Evolutionary conservation across 140 eudicot species (phyloP).

Genomic region (Stevia rebaudiana): DNA sequence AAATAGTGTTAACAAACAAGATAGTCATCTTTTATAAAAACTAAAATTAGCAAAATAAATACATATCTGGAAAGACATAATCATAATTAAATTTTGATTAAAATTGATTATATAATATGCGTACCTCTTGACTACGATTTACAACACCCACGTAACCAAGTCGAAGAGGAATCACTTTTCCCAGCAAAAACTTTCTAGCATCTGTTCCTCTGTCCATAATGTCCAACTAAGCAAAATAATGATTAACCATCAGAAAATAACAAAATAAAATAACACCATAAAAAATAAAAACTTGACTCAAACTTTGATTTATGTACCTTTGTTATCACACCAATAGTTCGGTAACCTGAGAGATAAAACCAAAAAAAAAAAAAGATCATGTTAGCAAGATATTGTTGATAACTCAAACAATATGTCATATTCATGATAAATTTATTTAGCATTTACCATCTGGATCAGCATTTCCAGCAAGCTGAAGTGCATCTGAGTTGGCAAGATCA

Average conservation of each 20-base stretch:
- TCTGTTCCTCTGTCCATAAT: conserved; percentile 99
- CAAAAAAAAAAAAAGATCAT: conserved; percentile 2
- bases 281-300: background rate
- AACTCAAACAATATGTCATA: background rate
- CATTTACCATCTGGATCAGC: conserved; percentile 93
- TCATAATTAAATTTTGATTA: background rate
- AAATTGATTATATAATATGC: background rate
- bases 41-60: background rate
- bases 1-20: background rate
- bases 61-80: background rate
- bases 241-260: conserved; percentile 8
- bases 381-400: background rate
- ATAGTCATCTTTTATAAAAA: background rate
- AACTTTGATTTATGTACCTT: conserved; percentile 44
- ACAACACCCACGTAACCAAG: conserved; percentile 97
- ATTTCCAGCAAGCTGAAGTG: conserved; percentile 93
- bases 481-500: conserved; percentile 95
- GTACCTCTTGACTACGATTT: conserved; percentile 99
- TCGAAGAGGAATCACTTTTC: conserved; percentile 83
- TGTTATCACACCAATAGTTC: conserved; percentile 94
- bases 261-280: conserved; percentile 13
- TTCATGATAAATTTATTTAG: background rate
- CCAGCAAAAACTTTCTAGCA: conserved; percentile 84
- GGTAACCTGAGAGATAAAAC: conserved; percentile 63
- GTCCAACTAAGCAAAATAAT: conserved; percentile 63